Conservation (phyloP, 257 asterid species). For the Lantana camara region DNA sequence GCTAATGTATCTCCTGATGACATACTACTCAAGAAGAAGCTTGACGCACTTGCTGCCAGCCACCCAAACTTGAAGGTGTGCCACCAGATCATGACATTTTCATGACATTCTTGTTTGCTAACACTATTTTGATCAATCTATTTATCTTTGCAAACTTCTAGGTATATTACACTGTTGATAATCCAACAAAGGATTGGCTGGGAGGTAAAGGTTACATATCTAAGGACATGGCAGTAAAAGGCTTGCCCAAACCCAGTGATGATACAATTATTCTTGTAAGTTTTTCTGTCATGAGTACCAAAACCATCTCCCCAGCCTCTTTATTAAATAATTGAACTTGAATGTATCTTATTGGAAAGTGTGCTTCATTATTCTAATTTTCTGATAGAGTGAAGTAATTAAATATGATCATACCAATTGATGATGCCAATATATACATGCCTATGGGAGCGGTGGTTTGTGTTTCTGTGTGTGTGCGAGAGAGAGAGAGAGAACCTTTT, state of each 20-base stretch:
- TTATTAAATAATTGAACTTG: too few species aligned
- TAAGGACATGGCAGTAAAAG: constrained; percentile 82
- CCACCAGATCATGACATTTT: constrained; percentile 3
- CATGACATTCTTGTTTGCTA: constrained; percentile 5
- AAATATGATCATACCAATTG: too few species aligned
- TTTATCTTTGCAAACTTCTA: constrained; percentile 32
- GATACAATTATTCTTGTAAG: constrained; percentile 90
- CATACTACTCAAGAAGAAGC: constrained; percentile 94
- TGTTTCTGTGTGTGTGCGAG: too few species aligned
- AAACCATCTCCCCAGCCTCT: not conserved
- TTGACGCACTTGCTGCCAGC: constrained; percentile 76
- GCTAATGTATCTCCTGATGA: constrained; percentile 97
- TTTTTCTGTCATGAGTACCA: constrained; percentile 26
- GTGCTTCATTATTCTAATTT: too few species aligned
- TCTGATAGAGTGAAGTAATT: too few species aligned
- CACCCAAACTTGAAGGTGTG: constrained; percentile 87
- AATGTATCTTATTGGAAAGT: too few species aligned
- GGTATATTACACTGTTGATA: constrained; percentile 92
- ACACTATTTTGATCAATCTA: not conserved
- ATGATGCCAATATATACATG: too few species aligned
- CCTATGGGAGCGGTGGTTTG: too few species aligned
- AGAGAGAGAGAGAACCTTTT: too few species aligned
- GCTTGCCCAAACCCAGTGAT: constrained; percentile 83
- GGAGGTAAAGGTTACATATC: constrained; percentile 90
- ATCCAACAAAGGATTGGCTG: constrained; percentile 80